Base-by-base conservation (phyloP, 2,329 filamentous ascomycete genomes). In the Diaporthe sp. region DNA sequence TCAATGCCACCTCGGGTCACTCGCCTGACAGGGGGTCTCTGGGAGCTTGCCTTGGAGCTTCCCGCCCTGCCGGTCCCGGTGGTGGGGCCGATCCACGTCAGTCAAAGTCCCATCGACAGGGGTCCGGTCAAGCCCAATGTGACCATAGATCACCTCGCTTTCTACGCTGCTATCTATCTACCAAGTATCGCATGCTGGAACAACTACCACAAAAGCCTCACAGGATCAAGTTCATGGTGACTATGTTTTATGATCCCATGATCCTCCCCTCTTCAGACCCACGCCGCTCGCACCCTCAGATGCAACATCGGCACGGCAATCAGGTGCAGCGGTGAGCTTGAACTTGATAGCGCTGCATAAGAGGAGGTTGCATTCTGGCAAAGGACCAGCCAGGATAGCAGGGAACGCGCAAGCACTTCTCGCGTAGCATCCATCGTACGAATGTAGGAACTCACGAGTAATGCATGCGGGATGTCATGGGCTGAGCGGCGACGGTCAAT, bases 21-120 rank as follows among this genome's bases (percentile, higher is more conserved):
- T 46, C 28, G 44, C 51, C 37, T 25, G 62, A 46, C 51, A 72
- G 15, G 17, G 69, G 69, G 46, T 49, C 49, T 34, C 39, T 46
- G 65, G 31, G 53, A n/a, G 25, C 34, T 44, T 28, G 25, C 9
- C n/a, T 51, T 37, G 28, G 46, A 72, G 57, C 57, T 61, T 61
- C 28, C 69, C 53, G 46, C 58, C 42, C 58, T 51, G 34, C 70
- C 34, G 34, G 44, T 31, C 25, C 57, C 55, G 39, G 28, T 17
- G 25, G 70, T 72, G 70, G 70, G 70, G 70, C 70, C 70, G 70
- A 22, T 44, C n/a, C 49, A 53, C 70, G 57, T 72, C 69, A 72
- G 39, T 44, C 17, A 44, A 12, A n/a, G 3, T n/a, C 61, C 61
- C 61, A 42, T 25, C 19, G 25, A 25, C 53, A 44, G 31, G 67